A percentile compares a stretch with the other conserved stretches of the same genome.
phyloP scores from a whole-genome alignment of 1,139 yeast species.

The Pichia sp. region DNA sequence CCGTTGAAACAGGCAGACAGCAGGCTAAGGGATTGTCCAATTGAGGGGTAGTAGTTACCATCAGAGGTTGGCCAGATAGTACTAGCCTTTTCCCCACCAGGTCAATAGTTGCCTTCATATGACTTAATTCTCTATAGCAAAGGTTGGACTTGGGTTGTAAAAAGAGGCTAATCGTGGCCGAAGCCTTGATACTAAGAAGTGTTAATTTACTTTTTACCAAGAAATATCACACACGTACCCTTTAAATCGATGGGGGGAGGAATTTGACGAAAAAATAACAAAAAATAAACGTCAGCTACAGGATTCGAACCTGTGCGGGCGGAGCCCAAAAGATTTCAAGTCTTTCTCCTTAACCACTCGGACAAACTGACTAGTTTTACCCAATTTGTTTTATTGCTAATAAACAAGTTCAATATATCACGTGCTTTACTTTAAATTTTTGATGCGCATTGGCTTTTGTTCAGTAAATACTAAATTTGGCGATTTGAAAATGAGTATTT shows the following conservation, averaged over 20 bases:
- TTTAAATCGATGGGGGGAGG: neutral
- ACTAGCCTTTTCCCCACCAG: slow-evolving; percentile 5
- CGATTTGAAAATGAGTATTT: too few relatives aligned
- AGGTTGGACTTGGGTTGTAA: neutral
- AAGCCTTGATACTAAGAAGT: too few relatives aligned
- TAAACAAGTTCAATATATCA: too few relatives aligned
- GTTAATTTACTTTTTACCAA: neutral
- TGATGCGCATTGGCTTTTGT: too few relatives aligned
- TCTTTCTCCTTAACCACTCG: slow-evolving; percentile 38
- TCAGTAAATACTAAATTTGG: too few relatives aligned
- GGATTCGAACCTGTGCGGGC: slow-evolving; percentile 38
- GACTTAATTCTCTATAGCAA: neutral
- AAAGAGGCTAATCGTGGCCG: too few relatives aligned
- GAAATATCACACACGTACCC: neutral
- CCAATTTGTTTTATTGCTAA: neutral
- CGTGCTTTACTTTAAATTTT: too few relatives aligned
- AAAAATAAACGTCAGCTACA: slow-evolving; percentile 31
- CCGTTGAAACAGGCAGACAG: slow-evolving; percentile 19
- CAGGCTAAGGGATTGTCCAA: slow-evolving; percentile 13
- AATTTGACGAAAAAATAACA: neutral
- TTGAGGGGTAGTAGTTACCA: slow-evolving; percentile 7
- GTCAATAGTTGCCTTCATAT: slow-evolving; percentile 16
- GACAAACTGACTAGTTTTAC: slow-evolving; percentile 29
- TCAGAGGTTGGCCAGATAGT: slow-evolving; percentile 15
- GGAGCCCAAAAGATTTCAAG: slow-evolving; percentile 36